phyloP scores from a whole-genome alignment of 345 rosid species.

The Syzygium oleosum region DNA sequence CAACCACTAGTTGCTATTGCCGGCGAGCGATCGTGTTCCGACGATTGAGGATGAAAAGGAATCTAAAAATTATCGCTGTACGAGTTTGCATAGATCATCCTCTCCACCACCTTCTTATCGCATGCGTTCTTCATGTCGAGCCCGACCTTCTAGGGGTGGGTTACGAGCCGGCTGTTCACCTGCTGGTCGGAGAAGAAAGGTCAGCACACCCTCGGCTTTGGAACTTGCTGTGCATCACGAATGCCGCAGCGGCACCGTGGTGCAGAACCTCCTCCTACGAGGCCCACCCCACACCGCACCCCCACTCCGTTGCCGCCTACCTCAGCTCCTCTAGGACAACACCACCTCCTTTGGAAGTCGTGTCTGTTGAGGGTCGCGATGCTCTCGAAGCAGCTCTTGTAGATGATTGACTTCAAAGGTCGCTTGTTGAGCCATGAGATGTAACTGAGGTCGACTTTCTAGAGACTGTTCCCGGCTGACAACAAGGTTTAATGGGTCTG shows the following conservation, averaged over 20 bases:
- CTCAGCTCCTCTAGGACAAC: slow-evolving; percentile 6
- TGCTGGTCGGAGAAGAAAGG: slow-evolving; percentile 53
- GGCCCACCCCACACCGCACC: slow-evolving; percentile 18
- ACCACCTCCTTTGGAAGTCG: neutral
- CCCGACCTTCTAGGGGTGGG: slow-evolving; percentile 61
- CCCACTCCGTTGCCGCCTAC: neutral
- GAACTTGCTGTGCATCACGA: too few relatives aligned
- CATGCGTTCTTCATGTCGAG: slow-evolving; percentile 52
- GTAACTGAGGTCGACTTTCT: too few relatives aligned
- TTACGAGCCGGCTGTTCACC: slow-evolving; percentile 39
- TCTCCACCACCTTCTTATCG: slow-evolving; percentile 32
- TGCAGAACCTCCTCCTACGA: slow-evolving; percentile 33
- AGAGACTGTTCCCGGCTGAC: too few relatives aligned
- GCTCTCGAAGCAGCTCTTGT: slow-evolving; percentile 9
- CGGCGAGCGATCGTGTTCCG: fast-evolving
- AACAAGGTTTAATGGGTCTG: too few relatives aligned
- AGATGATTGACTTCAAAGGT: too few relatives aligned
- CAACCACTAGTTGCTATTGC: neutral
- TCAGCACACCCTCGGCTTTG: slow-evolving; percentile 58
- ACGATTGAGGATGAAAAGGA: neutral
- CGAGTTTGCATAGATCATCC: slow-evolving; percentile 14
- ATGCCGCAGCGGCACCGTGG: neutral
- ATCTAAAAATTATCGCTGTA: neutral
- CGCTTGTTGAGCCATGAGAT: too few relatives aligned
- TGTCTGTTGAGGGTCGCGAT: slow-evolving; percentile 2